Percentiles rank a stretch among this genome's conserved stretches.
Conservation (phyloP, 108 stramenopile species). For the Pseudonitzschia delicatissima region DNA sequence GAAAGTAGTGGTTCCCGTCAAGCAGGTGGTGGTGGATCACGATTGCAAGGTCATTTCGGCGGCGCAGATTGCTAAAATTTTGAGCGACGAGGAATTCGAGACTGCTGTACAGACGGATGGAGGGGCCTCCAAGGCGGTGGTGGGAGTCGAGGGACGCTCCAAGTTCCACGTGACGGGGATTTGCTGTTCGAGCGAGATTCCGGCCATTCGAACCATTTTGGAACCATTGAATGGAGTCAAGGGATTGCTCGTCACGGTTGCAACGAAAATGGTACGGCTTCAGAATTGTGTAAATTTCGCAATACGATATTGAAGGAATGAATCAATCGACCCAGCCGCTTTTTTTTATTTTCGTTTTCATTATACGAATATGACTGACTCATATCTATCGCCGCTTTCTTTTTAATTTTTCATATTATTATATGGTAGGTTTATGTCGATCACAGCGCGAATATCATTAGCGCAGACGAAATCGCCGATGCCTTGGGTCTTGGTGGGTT, state of each 20-base stretch:
- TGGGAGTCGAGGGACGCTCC: constrained; percentile 32
- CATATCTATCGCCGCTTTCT: too few relatives aligned
- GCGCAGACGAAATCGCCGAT: constrained; percentile 41
- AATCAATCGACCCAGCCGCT: too few relatives aligned
- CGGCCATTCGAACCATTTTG: constrained; percentile 36
- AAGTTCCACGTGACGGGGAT: constrained; percentile 46
- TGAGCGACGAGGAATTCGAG: background rate
- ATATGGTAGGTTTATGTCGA: constrained; percentile 56
- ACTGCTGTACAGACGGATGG: background rate
- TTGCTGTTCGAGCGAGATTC: constrained; percentile 58
- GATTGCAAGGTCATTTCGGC: constrained; percentile 6
- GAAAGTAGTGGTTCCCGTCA: background rate
- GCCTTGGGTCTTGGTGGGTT: constrained; percentile 43
- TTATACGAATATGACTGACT: too few relatives aligned
- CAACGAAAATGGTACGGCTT: constrained; percentile 47
- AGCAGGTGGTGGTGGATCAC: constrained; percentile 4
- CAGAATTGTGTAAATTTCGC: too few relatives aligned
- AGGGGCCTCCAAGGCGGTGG: background rate
- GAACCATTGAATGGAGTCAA: constrained; percentile 36
- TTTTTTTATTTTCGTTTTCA: too few relatives aligned
- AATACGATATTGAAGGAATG: too few relatives aligned
- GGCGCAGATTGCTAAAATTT: background rate
- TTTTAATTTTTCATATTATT: too few relatives aligned
- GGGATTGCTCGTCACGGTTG: constrained; percentile 45
- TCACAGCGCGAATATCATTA: constrained; percentile 38